A percentile compares a stretch with the other conserved stretches of the same genome.
Evolutionary conservation across 2,329 filamentous ascomycete genomes (phyloP).

Genomic region (Aureobasidium sp.): DNA sequence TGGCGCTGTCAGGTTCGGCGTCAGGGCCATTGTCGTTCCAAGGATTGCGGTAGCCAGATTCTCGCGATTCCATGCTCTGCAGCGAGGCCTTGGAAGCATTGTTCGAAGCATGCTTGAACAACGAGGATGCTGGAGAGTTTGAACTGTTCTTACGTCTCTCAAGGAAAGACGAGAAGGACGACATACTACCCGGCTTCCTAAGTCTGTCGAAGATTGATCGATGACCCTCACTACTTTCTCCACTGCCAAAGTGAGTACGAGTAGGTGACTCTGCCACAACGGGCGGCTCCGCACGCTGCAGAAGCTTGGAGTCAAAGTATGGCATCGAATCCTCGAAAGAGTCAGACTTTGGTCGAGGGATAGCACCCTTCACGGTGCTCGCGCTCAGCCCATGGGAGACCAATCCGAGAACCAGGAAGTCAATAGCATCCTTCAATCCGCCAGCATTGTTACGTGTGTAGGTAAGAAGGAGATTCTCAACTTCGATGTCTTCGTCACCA

Average conservation of each 20-base stretch:
- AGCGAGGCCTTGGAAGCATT: constrained; percentile 91
- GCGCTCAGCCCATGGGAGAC: constrained; percentile 85
- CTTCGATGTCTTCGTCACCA: constrained; percentile 35
- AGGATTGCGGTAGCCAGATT: constrained; percentile 79
- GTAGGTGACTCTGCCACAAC: constrained; percentile 79
- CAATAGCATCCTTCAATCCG: constrained; percentile 89
- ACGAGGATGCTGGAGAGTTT: constrained; percentile 60
- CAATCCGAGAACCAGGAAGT: constrained; percentile 81
- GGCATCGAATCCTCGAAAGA: constrained; percentile 96
- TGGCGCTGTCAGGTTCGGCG: constrained; percentile 67
- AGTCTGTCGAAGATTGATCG: constrained; percentile 85
- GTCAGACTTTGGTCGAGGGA: constrained; percentile 96
- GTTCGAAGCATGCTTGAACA: constrained; percentile 84
- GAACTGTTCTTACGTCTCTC: constrained; percentile 92
- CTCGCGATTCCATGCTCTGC: constrained; percentile 90
- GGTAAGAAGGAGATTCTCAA: constrained; percentile 42
- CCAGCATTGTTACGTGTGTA: constrained; percentile 98
- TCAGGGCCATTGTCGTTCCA: constrained; percentile 99
- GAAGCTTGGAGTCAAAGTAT: constrained; percentile 93
- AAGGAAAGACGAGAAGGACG: constrained; percentile 91
- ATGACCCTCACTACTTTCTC: constrained; percentile 59
- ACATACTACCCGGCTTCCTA: constrained; percentile 89
- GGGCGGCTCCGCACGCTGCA: constrained; percentile 82
- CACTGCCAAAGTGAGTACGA: constrained; percentile 75
- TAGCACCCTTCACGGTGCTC: constrained; percentile 82